These are phyloP conservation scores for Penicillium goetzii DNA, from an alignment of 495 filamentous ascomycete species.

Conservation along the genomic window DNA sequence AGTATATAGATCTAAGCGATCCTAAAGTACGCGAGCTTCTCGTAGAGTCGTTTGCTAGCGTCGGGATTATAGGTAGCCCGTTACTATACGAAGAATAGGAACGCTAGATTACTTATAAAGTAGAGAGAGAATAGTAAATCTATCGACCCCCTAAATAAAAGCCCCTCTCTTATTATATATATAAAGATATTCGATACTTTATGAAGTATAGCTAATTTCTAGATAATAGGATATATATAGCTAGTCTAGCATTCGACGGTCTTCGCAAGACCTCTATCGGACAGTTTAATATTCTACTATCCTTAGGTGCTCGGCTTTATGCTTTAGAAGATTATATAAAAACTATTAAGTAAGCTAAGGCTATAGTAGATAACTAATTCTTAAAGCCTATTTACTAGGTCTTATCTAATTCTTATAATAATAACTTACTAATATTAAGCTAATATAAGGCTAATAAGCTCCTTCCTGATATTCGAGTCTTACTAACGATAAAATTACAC, in stretches of 20 bases:
- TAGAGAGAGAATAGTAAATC: slow-evolving; percentile 59
- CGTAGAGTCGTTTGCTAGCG: background rate
- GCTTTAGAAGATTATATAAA: slow-evolving; percentile 1
- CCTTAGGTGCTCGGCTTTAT: slow-evolving; percentile 5
- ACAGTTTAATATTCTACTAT: background rate
- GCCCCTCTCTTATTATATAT: slow-evolving; percentile 44
- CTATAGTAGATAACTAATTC: slow-evolving; percentile 37
- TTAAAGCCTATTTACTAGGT: slow-evolving; percentile 64
- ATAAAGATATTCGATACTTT: slow-evolving; percentile 26
- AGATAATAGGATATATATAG: background rate
- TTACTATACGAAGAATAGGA: slow-evolving; percentile 68
- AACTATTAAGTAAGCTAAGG: slow-evolving; percentile 23
- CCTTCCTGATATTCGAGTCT: slow-evolving; percentile 38
- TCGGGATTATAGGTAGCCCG: slow-evolving; percentile 19
- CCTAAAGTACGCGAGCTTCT: slow-evolving; percentile 6
- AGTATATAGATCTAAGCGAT: slow-evolving; percentile 5
- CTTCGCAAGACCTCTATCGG: slow-evolving; percentile 6
- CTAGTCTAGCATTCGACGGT: slow-evolving; percentile 8
- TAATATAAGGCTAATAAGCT: slow-evolving; percentile 61
- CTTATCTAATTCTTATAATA: slow-evolving; percentile 33
- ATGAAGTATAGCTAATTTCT: slow-evolving; percentile 7
- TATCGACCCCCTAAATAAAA: slow-evolving; percentile 43
- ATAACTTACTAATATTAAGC: slow-evolving; percentile 56
- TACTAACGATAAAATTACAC: slow-evolving; percentile 46
- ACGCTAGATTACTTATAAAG: slow-evolving; percentile 62